Evolutionary conservation across 805 yeast genomes (phyloP).

Genomic region (Sungouiella blattae): DNA sequence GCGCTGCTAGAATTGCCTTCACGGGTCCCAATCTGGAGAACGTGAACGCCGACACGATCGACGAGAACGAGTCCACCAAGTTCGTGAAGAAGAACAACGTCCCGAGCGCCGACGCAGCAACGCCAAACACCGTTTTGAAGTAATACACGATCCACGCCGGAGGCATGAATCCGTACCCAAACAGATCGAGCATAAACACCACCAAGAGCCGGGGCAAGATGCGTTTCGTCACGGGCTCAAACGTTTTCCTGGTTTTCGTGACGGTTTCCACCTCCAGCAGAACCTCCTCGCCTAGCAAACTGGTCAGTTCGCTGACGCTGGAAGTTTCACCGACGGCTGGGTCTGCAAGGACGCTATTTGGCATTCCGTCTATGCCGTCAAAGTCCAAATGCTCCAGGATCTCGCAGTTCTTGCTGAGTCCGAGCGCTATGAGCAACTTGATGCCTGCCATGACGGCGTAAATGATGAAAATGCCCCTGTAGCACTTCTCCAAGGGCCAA

Average conservation of each 20-base stretch:
- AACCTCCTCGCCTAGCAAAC: slow-evolving; percentile 4
- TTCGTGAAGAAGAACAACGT: slow-evolving; percentile 62
- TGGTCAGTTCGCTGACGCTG: slow-evolving; percentile 4
- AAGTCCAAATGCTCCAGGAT: slow-evolving; percentile 1
- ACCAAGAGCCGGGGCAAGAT: slow-evolving; percentile 47
- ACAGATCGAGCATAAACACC: slow-evolving; percentile 78
- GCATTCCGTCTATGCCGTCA: slow-evolving; percentile 7
- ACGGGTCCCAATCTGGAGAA: slow-evolving; percentile 75
- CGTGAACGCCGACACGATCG: slow-evolving; percentile 71
- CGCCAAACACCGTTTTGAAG: slow-evolving; percentile 53
- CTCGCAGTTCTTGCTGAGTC: slow-evolving; percentile 55
- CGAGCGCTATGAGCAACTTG: slow-evolving; percentile 49
- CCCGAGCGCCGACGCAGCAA: slow-evolving; percentile 61
- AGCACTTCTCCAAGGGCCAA: slow-evolving; percentile 40
- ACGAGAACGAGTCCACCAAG: slow-evolving; percentile 60
- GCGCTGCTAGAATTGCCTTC: slow-evolving; percentile 67
- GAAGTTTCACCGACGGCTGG: not conserved
- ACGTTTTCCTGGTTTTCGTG: slow-evolving; percentile 30
- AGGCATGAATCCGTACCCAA: slow-evolving; percentile 88
- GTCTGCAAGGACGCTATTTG: not conserved
- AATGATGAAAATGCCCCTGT: slow-evolving; percentile 52
- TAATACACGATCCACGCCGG: slow-evolving; percentile 86
- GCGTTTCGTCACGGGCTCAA: slow-evolving; percentile 33
- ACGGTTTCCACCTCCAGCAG: slow-evolving; percentile 1
- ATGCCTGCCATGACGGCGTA: slow-evolving; percentile 53